Percentiles rank a stretch among this genome's conserved stretches.
Evolutionary conservation across 2,329 filamentous ascomycete species (phyloP).

Genomic region (Drechslera avenae): DNA sequence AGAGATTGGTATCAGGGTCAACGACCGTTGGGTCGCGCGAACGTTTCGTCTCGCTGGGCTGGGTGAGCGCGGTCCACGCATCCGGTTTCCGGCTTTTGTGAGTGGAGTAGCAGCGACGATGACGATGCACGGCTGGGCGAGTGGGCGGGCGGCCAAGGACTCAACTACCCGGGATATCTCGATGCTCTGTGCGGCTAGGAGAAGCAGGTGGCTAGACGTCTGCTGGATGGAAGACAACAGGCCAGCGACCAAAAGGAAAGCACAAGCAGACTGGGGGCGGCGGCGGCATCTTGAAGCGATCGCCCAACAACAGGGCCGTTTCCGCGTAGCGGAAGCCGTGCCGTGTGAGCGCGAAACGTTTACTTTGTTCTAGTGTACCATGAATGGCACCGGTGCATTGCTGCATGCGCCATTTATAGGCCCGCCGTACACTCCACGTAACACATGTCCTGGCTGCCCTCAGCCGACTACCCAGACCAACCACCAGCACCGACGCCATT

Average conservation of each 20-base stretch:
- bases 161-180: too few relatives aligned
- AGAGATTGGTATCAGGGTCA: slow-evolving; percentile 12
- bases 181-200: neutral
- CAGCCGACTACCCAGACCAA: neutral
- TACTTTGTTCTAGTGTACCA: slow-evolving; percentile 6
- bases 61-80: slow-evolving; percentile 20
- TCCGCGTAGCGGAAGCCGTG: slow-evolving; percentile 6
- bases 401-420: neutral
- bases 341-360: slow-evolving; percentile 7
- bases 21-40: slow-evolving; percentile 4
- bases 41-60: slow-evolving; percentile 14
- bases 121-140: slow-evolving; percentile 11
- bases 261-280: slow-evolving; percentile 1
- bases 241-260: neutral
- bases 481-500: neutral
- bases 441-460: slow-evolving; percentile 5
- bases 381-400: neutral
- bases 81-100: slow-evolving; percentile 10
- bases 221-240: neutral
- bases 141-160: neutral
- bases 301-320: slow-evolving; percentile 4
- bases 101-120: slow-evolving; percentile 10
- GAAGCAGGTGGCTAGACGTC: neutral
- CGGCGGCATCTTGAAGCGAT: neutral
- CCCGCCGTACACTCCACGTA: slow-evolving; percentile 4